Base-by-base conservation (phyloP, 2,329 filamentous ascomycete genomes). In the Pseudogymnoascus destructans region DNA sequence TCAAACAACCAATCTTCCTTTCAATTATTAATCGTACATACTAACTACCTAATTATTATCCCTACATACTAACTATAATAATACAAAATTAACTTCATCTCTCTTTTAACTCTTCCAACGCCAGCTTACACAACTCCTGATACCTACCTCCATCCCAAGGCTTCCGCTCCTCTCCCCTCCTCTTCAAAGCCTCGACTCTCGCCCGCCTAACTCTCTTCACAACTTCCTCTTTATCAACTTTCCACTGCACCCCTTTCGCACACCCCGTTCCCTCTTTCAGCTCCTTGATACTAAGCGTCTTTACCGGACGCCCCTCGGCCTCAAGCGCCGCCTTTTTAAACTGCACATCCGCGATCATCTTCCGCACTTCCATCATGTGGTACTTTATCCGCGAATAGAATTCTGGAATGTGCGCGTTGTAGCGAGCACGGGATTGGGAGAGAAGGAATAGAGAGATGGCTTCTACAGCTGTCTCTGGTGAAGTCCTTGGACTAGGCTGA, bases 61-160 rank as follows among this genome's bases (percentile, higher is more conserved):
- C 42, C 3, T 27, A 49, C 42, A 27, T 15, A 49, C 13, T 49
- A 49, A 49, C 11, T 49, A 25, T 49, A 25, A 15, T 49, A 3
- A 25, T 49, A 49, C 40, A 49, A 42, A 5, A 52, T 52, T 52
- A 52, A 30, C 25, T 7, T 30, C 25, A 52, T 52, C 46, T 10
- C n/a, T n/a, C n/a, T 13, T 52, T 52, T 4, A 52, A 23, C 25
- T 52, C 46, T n/a, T 52, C 46, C 13, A 52, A 32, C 9, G 46
- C 46, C 25, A 52, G 46, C 46, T 52, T 52, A 52, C 46, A 52
- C 25, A 52, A 52, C 46, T 52, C 46, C 46, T 52, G 46, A 17
- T 19, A 52, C 15, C 25, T 52, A 25, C 46, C 46, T 13, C 46
- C 46, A 32, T 52, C 46, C 9, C n/a, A 52, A 17, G 46, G n/a